A percentile compares a stretch with the other conserved stretches of the same genome.
phyloP scores from a whole-genome alignment of 225 moss, liverwort and hornwort genomes.

The Rhytidiadelphus loreus region DNA sequence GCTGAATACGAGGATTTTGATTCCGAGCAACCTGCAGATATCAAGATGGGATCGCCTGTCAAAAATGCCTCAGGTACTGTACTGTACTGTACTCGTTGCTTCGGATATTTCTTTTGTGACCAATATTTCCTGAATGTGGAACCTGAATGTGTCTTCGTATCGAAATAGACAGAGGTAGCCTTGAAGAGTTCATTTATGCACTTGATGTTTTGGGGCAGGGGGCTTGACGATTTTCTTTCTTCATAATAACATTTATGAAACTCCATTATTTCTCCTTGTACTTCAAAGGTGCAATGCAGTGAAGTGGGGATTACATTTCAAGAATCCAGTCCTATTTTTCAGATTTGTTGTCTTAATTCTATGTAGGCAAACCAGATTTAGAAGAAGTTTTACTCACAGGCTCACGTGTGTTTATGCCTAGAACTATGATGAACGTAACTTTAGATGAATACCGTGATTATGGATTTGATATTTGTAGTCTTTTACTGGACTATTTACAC shows the following conservation, averaged over 20 bases:
- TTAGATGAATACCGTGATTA: not conserved
- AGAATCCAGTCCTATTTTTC: not conserved
- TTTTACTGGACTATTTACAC: not conserved
- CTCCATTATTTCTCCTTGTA: not conserved
- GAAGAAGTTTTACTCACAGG: not conserved
- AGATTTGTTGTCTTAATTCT: not conserved
- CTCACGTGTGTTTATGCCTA: not conserved
- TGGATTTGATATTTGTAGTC: not conserved
- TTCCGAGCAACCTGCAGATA: slow-evolving; percentile 24
- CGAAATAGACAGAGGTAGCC: not conserved
- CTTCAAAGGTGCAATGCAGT: not conserved
- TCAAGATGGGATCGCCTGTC: slow-evolving; percentile 1
- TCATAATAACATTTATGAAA: not conserved
- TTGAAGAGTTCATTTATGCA: not conserved
- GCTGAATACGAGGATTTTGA: slow-evolving; percentile 52
- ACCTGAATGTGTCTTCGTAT: not conserved
- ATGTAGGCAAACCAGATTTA: not conserved
- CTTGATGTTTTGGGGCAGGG: not conserved
- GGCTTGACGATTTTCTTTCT: not conserved
- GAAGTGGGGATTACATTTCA: not conserved
- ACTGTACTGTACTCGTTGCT: not conserved
- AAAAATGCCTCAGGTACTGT: slow-evolving; percentile 21
- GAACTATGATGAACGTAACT: not conserved
- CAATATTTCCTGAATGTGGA: not conserved
- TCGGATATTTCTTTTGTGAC: not conserved